These are phyloP conservation scores for Cubamyces sp. DNA, from an alignment of 768 basidiomycete species.

Conservation along the genomic window DNA sequence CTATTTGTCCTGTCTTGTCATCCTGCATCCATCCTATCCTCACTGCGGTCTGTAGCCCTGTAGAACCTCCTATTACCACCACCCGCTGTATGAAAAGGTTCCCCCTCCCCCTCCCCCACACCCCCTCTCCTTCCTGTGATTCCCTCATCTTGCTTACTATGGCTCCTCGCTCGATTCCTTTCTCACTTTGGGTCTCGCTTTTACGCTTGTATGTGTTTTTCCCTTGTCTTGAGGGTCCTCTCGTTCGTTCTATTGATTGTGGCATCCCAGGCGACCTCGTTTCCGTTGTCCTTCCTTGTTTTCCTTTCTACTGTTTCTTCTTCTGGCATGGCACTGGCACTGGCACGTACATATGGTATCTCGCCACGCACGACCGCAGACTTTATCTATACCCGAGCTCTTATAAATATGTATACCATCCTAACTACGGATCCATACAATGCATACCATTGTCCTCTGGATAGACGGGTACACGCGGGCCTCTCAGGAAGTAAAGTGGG, in stretches of 20 bases:
- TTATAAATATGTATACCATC: conserved; percentile 26
- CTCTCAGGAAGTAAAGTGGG: too few species aligned
- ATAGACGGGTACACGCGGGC: neutral
- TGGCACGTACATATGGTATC: neutral
- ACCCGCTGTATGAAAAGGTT: conserved; percentile 32
- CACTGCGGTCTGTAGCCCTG: conserved; percentile 22
- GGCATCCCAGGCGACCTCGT: too few species aligned
- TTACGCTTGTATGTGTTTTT: conserved; percentile 4
- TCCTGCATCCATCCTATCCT: conserved; percentile 23
- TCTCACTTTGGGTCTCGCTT: conserved; percentile 1
- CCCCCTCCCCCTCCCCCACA: conserved; percentile 23
- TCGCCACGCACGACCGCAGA: conserved; percentile 10
- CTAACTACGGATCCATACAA: conserved; percentile 17
- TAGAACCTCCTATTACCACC: conserved; percentile 28
- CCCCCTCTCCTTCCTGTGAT: conserved; percentile 26
- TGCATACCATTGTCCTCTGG: conserved; percentile 8
- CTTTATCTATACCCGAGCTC: conserved; percentile 26
- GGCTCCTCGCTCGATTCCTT: neutral
- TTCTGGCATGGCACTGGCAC: too few species aligned
- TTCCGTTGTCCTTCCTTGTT: neutral
- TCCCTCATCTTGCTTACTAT: neutral
- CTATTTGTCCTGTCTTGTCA: neutral
- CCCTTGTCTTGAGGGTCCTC: conserved; percentile 3
- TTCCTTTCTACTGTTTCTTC: neutral
- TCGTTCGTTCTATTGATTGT: conserved; percentile 8